These are phyloP conservation scores for Rugosomyces carneus DNA, from an alignment of 1,284 basidiomycete genomes.

Conservation along the genomic window DNA sequence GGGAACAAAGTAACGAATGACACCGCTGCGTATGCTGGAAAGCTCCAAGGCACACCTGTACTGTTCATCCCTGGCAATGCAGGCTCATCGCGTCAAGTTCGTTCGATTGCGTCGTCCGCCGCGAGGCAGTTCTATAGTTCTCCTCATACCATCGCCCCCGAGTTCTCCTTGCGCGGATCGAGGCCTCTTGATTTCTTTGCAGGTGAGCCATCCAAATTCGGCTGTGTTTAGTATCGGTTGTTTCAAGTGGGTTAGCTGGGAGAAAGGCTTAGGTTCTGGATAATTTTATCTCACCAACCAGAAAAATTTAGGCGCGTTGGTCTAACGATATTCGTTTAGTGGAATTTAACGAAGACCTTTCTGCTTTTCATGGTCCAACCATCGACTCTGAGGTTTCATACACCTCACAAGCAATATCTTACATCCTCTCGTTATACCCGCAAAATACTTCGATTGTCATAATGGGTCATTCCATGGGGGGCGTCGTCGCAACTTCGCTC, in stretches of 20 bases:
- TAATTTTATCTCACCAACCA: no score
- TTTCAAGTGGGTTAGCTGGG: no score
- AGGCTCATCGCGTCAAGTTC: slow-evolving; percentile 89
- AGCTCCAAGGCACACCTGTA: slow-evolving; percentile 59
- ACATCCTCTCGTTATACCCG: slow-evolving; percentile 77
- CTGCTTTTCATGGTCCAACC: slow-evolving; percentile 91
- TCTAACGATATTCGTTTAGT: slow-evolving; percentile 39
- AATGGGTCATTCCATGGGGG: slow-evolving; percentile 98
- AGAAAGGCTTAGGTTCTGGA: no score
- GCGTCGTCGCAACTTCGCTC: slow-evolving; percentile 78
- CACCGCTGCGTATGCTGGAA: slow-evolving; percentile 1
- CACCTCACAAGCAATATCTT: slow-evolving; percentile 65
- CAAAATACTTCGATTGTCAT: slow-evolving; percentile 61
- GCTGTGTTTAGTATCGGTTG: not conserved
- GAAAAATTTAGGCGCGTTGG: no score
- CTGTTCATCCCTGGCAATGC: slow-evolving; percentile 98
- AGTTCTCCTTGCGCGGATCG: slow-evolving; percentile 40
- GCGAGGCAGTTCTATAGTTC: slow-evolving; percentile 70
- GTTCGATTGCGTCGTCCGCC: slow-evolving; percentile 91
- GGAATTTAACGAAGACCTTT: slow-evolving; percentile 97
- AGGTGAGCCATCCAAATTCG: slow-evolving; percentile 36
- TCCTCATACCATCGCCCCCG: slow-evolving; percentile 44
- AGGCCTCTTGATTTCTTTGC: slow-evolving; percentile 81
- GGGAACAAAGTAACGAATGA: not conserved
- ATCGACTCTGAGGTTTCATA: slow-evolving; percentile 81